A percentile compares a stretch with the other conserved stretches of the same genome.
Conservation (phyloP, 345 rosid species). For the Erysimum cheiranthoides region DNA sequence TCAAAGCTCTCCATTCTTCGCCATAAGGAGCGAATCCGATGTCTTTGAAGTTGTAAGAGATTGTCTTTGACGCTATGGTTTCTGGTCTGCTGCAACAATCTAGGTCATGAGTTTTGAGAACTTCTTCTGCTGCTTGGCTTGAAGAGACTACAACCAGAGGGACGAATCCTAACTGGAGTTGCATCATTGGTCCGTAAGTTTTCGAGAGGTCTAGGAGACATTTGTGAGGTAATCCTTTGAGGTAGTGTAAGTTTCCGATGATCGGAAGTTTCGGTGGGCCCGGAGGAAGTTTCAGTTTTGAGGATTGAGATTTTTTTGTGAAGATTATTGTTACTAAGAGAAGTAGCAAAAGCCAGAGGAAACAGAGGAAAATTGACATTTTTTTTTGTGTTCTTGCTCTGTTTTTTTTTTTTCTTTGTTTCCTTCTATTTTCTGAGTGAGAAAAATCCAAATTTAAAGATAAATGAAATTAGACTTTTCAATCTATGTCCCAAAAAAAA, state of each 20-base stretch:
- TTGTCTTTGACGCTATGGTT: constrained; percentile 31
- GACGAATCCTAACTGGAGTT: constrained; percentile 37
- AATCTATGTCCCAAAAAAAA: neutral
- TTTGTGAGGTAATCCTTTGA: constrained; percentile 36
- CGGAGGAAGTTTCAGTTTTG: constrained; percentile 39
- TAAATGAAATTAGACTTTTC: constrained; percentile 22
- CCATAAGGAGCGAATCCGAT: constrained; percentile 55
- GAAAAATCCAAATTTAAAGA: constrained; percentile 13
- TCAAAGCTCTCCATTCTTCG: constrained; percentile 51
- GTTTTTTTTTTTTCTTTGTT: neutral
- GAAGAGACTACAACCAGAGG: constrained; percentile 38
- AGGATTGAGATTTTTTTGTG: constrained; percentile 12
- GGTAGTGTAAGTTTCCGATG: constrained; percentile 48
- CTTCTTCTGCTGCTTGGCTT: constrained; percentile 45
- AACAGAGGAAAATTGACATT: constrained; percentile 38
- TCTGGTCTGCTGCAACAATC: constrained; percentile 51
- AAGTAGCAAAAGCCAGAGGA: constrained; percentile 30
- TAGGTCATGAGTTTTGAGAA: constrained; percentile 50
- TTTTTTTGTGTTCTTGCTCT: constrained; percentile 15
- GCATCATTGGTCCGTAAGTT: constrained; percentile 44
- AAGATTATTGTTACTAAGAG: constrained; percentile 23
- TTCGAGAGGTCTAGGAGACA: constrained; percentile 34
- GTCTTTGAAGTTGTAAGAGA: constrained; percentile 53
- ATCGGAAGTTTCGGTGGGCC: constrained; percentile 45
- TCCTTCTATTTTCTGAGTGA: neutral